Evolutionary conservation across 805 yeast genomes (phyloP), one percentile per base, ranked within the genome.

Genomic region (Candida caryicola): DNA sequence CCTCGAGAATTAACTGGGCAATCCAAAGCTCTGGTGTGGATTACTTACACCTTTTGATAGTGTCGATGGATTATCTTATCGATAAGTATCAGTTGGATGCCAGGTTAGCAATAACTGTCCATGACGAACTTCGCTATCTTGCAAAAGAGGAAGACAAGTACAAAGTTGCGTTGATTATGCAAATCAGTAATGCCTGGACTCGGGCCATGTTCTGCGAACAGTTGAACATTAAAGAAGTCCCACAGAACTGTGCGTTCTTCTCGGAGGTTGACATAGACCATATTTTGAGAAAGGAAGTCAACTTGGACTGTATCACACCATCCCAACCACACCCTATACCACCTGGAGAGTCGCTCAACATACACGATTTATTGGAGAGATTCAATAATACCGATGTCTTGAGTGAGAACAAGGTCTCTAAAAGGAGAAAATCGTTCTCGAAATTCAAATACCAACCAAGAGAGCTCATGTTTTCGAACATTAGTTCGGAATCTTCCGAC

Each of bases 21-120:
- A 93, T 93, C 55, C 99, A 93, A 59, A 87, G 96, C 16, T 87
- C 96, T 1, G 99, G 99, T 26, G 99, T 95, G 14, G 99, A 93
- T 58, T 93, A 95, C 54, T 69, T 93, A 36, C 99, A 93, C 57
- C 58, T 93, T 29, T 59, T 93, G 43, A 73, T 91, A 34, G 77
- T 88, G 4, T 78, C 96, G 0, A 90, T 95, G 97, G 85, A 87
- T 41, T 87, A 89, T 51, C 68, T 93, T 49, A 69, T 77, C 29
- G 71, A 77, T 28, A 74, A 71, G 44, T 91, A 79, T 59, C 54
- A 66, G 3, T 66, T 95, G 8, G 75, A 83, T 25, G 95, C 95
- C 0, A 65, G 99, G 36, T 68, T 93, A 39, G 69, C 83, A 46
- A 70, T 93, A 8, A 88, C 98, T 0, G 96, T 93, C 16, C 99